Percentiles rank a stretch among this genome's conserved stretches.
phyloP scores from a whole-genome alignment of 75 land plant species.

The Pinus albicaulis region DNA sequence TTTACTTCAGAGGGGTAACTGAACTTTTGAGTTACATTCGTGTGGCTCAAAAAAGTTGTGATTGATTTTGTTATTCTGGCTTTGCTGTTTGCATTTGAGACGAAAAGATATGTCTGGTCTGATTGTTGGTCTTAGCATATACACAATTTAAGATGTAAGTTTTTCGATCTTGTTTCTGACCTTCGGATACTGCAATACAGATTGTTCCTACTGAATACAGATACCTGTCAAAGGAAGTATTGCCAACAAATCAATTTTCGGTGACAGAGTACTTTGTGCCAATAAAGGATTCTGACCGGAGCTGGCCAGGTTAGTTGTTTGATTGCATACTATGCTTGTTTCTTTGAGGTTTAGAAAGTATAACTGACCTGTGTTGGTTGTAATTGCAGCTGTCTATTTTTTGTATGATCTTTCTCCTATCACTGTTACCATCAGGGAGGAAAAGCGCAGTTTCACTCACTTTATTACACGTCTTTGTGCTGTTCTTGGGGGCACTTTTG shows the following conservation, averaged over 20 bases:
- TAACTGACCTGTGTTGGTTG: neutral
- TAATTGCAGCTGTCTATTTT: conserved; percentile 90
- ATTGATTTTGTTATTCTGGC: neutral
- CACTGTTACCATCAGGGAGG: conserved; percentile 91
- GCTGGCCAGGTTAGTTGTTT: conserved; percentile 81
- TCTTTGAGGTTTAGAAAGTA: neutral
- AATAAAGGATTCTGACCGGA: conserved; percentile 47
- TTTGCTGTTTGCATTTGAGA: neutral
- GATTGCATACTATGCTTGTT: neutral
- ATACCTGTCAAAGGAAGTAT: conserved; percentile 71
- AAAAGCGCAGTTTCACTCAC: conserved; percentile 87
- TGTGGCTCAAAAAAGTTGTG: neutral
- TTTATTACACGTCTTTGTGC: conserved; percentile 98
- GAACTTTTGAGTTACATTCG: neutral
- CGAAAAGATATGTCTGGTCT: neutral
- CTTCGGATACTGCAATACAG: conserved; percentile 34
- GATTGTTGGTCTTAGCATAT: neutral
- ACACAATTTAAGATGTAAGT: neutral
- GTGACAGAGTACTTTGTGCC: conserved; percentile 90
- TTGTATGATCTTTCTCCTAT: conserved; percentile 98
- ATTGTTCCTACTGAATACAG: conserved; percentile 97
- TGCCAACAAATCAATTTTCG: conserved; percentile 98
- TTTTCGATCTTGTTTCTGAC: neutral
- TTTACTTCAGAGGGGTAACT: neutral
- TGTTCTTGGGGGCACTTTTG: conserved; percentile 97